Conservation (phyloP, 495 filamentous ascomycete species). For the Penicillium taxi region DNA sequence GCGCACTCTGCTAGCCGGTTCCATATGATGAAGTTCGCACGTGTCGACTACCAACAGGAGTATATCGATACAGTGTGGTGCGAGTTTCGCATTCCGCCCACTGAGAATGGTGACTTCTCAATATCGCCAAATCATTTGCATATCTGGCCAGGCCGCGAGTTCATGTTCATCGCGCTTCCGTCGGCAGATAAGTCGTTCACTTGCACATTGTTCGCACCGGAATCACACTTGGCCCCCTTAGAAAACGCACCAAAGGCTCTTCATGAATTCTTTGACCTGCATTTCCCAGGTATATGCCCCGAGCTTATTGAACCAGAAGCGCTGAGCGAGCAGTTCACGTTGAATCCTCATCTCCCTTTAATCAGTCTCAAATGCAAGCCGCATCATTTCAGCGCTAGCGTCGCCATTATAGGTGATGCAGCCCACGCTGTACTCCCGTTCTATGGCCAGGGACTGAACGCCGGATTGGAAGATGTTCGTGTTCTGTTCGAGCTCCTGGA, state of each 20-base stretch:
- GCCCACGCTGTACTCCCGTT: slow-evolving; percentile 98
- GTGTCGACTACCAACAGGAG: slow-evolving; percentile 85
- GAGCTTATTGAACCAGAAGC: slow-evolving; percentile 63
- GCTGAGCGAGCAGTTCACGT: slow-evolving; percentile 60
- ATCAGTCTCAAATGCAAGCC: slow-evolving; percentile 89
- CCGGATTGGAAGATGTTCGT: slow-evolving; percentile 77
- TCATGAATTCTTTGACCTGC: slow-evolving; percentile 60
- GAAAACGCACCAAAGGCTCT: slow-evolving; percentile 49
- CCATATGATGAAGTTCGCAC: slow-evolving; percentile 87
- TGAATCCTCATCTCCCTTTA: slow-evolving; percentile 82
- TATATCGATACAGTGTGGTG: slow-evolving; percentile 98
- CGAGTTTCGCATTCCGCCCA: slow-evolving; percentile 76
- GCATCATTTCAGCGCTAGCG: slow-evolving; percentile 70
- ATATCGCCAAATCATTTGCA: slow-evolving; percentile 90
- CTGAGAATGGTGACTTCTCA: slow-evolving; percentile 50
- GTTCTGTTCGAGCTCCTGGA: slow-evolving; percentile 70
- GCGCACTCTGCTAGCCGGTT: slow-evolving; percentile 85
- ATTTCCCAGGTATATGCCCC: slow-evolving; percentile 82
- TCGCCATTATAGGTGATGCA: slow-evolving; percentile 83
- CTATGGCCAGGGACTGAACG: slow-evolving; percentile 84
- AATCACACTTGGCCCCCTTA: slow-evolving; percentile 43
- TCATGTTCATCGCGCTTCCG: slow-evolving; percentile 98
- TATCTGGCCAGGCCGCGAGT: slow-evolving; percentile 88
- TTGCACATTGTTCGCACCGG: slow-evolving; percentile 83
- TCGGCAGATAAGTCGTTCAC: slow-evolving; percentile 86